These are phyloP conservation scores for Secale cereale DNA, from an alignment of 176 grass and related monocot species.

Conservation along the genomic window DNA sequence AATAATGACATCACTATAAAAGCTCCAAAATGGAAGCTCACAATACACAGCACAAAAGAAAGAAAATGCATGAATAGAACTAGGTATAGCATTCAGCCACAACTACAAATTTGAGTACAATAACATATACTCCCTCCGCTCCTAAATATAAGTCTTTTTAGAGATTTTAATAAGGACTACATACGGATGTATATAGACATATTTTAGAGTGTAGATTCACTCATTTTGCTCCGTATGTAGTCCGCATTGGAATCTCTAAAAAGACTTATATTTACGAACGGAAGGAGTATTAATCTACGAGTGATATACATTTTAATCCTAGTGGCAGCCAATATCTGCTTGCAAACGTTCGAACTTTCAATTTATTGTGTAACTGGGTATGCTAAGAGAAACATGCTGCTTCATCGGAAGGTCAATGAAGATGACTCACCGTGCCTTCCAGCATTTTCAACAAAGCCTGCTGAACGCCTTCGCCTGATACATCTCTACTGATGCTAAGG, in stretches of 20 bases:
- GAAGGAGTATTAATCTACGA: neutral
- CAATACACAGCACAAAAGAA: neutral
- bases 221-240: too few relatives aligned
- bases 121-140: neutral
- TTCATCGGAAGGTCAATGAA: conserved; percentile 9
- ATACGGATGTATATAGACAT: too few relatives aligned
- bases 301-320: neutral
- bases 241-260: too few relatives aligned
- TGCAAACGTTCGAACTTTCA: neutral
- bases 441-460: conserved; percentile 99
- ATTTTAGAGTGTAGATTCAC: too few relatives aligned
- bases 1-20: neutral
- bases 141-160: too few relatives aligned
- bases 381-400: neutral
- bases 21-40: neutral
- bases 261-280: too few relatives aligned
- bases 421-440: conserved; percentile 88
- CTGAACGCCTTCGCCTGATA: conserved; percentile 99
- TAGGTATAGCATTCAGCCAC: conserved; percentile 2
- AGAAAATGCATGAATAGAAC: neutral
- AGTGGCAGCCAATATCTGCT: neutral
- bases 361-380: neutral
- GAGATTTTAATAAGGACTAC: too few relatives aligned
- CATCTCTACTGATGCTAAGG: conserved; percentile 98
- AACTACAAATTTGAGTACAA: conserved; percentile 6